Conservation (phyloP, 805 yeast genomes). For the Sugiyamaella chiloensis region DNA sequence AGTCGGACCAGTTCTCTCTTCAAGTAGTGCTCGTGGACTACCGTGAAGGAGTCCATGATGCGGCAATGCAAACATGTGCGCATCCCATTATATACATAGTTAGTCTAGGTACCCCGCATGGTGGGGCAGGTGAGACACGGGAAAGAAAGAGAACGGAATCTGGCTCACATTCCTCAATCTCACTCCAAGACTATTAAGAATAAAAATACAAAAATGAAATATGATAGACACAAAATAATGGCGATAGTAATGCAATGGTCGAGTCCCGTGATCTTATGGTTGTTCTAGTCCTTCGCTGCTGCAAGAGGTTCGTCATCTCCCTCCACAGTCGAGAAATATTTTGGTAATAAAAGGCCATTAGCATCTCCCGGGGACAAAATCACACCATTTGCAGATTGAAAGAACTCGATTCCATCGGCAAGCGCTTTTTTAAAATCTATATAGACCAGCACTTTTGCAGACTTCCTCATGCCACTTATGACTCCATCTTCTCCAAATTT, state of each 20-base stretch:
- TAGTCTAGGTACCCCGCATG: no score
- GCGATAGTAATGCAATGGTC: no score
- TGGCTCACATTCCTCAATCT: no score
- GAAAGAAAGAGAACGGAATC: no score
- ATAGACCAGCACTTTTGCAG: conserved; percentile 55
- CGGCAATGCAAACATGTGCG: not conserved
- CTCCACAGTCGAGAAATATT: conserved; percentile 43
- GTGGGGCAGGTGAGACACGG: no score
- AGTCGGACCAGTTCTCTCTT: conserved; percentile 73
- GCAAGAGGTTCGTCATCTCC: conserved; percentile 15
- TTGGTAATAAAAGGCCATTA: conserved; percentile 47
- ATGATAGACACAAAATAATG: no score
- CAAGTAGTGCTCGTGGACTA: conserved; percentile 80
- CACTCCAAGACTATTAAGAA: no score
- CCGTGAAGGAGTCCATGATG: conserved; percentile 35
- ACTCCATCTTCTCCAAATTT: conserved; percentile 46
- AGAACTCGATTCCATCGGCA: conserved; percentile 48
- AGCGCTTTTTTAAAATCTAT: conserved; percentile 53
- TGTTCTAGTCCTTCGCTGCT: no score
- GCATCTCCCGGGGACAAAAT: conserved; percentile 61
- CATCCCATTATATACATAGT: no score
- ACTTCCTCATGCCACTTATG: conserved; percentile 71
- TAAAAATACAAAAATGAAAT: no score
- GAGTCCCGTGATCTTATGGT: no score
- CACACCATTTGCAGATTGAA: conserved; percentile 69